Percentiles rank a stretch among this genome's conserved stretches.
phyloP scores from a whole-genome alignment of 2,329 filamentous ascomycete species.

The Pezicula neosporulosa region DNA sequence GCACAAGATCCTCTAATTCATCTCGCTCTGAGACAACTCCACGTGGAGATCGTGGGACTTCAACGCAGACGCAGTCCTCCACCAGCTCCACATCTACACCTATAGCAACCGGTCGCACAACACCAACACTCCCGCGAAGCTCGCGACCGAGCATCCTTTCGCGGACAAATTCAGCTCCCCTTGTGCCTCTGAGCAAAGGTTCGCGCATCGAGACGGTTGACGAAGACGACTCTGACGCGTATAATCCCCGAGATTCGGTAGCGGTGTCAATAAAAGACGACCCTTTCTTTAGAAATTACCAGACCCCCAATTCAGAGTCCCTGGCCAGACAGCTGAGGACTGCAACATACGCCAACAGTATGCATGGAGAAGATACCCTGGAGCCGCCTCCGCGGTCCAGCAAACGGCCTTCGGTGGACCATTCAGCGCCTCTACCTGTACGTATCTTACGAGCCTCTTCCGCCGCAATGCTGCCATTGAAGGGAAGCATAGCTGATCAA shows the following conservation, averaged over 20 bases:
- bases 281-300: constrained; percentile 48
- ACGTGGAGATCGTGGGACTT: constrained; percentile 3
- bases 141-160: constrained; percentile 7
- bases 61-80: not conserved
- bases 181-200: constrained; percentile 9
- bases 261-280: constrained; percentile 49
- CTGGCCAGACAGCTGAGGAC: constrained; percentile 28
- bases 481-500: constrained; percentile 10
- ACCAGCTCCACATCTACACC: constrained; percentile 2
- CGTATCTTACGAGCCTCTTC: constrained; percentile 2
- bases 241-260: constrained; percentile 42
- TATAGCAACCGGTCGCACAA: constrained; percentile 10
- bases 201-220: constrained; percentile 6
- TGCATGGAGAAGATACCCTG: constrained; percentile 12
- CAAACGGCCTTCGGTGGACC: constrained; percentile 12
- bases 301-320: constrained; percentile 31
- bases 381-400: constrained; percentile 10
- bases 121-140: not conserved
- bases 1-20: constrained; percentile 2
- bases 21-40: not conserved
- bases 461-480: not conserved
- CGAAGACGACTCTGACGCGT: constrained; percentile 17
- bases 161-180: constrained; percentile 16
- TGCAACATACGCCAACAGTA: constrained; percentile 16
- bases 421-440: constrained; percentile 22